Evolutionary conservation across 2,329 filamentous ascomycete genomes (phyloP), one percentile per base, ranked within the genome.

Genomic region (Venturia nashicola): DNA sequence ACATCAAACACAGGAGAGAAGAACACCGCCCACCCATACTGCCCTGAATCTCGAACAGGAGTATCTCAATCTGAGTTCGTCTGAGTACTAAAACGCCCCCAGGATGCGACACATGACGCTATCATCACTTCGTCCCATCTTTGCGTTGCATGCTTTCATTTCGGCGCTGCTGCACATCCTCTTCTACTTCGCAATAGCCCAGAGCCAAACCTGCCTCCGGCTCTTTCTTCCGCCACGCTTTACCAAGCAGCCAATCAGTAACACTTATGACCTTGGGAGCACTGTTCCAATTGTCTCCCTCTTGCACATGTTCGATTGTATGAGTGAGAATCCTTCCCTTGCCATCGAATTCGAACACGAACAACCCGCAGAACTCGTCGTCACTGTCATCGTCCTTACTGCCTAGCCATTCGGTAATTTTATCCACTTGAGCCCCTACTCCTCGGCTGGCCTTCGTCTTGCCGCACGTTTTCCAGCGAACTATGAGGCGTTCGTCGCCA

Each of bases 311-410:
- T 76, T 99, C 94, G 70, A 99, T 97, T 0, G 90, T 96, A 74
- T 97, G 94, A 68, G 85, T 91, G 59, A 89, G 76, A 43, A 99
- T 85, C 67, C 91, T 82, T 1, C 94, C 94, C 70, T 96, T 83
- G 59, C 85, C 81, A 71, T 97, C 94, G 73, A 99, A 99, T 68
- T 96, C 90, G 73, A 99, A 99, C 65, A 96, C 87, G 75, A 97
- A 99, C 12, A 97, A 76, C 0, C 94, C 94, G 1, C 86, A 90
- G 69, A 97, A 97, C 71, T 92, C 88, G 70, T 89, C 87, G 66
- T 83, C 83, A 61, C 84, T 82, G 64, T 84, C 82, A 6, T 65
- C 68, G 68, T 80, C 75, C 20, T 82, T 79, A 61, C 83, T 81
- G 14, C 80, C 78, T 5, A 86, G 77, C 48, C 84, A 82, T 46